Percentiles rank a stretch among this genome's conserved stretches.
These are phyloP conservation scores for Epicoccum sorghinum DNA, from an alignment of 2,329 filamentous ascomycete species.

Conservation along the genomic window DNA sequence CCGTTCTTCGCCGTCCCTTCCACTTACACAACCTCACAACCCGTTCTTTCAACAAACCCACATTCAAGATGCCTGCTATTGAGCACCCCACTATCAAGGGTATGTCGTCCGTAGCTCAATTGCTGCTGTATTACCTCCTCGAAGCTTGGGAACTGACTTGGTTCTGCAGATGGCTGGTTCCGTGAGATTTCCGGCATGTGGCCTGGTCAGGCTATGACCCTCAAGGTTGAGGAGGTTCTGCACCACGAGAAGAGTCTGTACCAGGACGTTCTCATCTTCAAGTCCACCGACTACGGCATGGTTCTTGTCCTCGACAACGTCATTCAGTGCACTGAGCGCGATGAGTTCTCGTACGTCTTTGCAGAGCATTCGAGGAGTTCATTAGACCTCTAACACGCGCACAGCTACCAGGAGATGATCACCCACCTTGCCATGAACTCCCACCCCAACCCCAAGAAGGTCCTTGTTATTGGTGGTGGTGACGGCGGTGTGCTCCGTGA, in stretches of 20 bases:
- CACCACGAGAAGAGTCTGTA: conserved; percentile 99
- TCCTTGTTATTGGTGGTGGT: conserved; percentile 96
- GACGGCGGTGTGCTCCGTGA: conserved; percentile 97
- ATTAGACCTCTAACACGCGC: conserved; percentile 22
- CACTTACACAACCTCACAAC: background rate
- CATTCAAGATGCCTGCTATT: conserved; percentile 67
- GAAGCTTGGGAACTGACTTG: conserved; percentile 7
- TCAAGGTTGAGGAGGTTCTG: conserved; percentile 86
- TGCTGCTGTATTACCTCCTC: background rate
- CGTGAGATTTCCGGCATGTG: conserved; percentile 98
- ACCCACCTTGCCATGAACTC: conserved; percentile 98
- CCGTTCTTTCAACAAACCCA: conserved; percentile 9
- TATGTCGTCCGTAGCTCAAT: conserved; percentile 41
- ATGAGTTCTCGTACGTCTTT: conserved; percentile 82
- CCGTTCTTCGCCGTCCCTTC: conserved; percentile 10
- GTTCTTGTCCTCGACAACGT: conserved; percentile 98
- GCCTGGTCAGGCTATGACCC: conserved; percentile 98
- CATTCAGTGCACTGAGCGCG: conserved; percentile 97
- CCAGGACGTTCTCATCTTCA: conserved; percentile 98
- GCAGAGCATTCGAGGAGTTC: background rate
- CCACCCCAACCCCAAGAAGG: conserved; percentile 97
- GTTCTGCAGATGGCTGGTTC: conserved; percentile 93
- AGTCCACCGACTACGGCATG: conserved; percentile 95
- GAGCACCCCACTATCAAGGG: conserved; percentile 79
- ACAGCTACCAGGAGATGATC: conserved; percentile 98